phyloP scores from a whole-genome alignment of 192 early-diverging fungal genomes.

The Paraglomus occultum region DNA sequence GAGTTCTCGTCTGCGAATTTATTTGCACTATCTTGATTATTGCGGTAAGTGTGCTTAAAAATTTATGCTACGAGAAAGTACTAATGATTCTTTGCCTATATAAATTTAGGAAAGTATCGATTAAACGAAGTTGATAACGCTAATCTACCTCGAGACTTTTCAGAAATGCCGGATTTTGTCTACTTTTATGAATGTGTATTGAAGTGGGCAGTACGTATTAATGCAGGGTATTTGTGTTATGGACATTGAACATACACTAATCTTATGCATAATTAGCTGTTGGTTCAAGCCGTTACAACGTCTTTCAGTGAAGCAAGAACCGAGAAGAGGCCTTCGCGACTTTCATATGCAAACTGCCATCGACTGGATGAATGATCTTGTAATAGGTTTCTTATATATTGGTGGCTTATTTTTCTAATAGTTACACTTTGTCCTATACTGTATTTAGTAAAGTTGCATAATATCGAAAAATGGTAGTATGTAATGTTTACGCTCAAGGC shows the following conservation, averaged over 20 bases:
- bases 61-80: neutral
- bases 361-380: too few relatives aligned
- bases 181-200: slow-evolving; percentile 26
- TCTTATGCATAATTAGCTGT: slow-evolving; percentile 15
- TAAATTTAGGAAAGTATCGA: slow-evolving; percentile 9
- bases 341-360: too few relatives aligned
- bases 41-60: slow-evolving; percentile 11
- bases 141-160: slow-evolving; percentile 5
- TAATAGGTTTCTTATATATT: too few relatives aligned
- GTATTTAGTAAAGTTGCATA: too few relatives aligned
- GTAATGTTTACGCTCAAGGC: too few relatives aligned
- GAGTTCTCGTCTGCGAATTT: slow-evolving; percentile 11
- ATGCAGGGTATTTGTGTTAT: slow-evolving; percentile 10
- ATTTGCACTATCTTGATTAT: slow-evolving; percentile 25
- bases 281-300: slow-evolving; percentile 11
- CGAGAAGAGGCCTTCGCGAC: slow-evolving; percentile 17
- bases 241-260: slow-evolving; percentile 4
- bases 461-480: too few relatives aligned
- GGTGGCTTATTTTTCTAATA: too few relatives aligned
- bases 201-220: slow-evolving; percentile 25
- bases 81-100: neutral
- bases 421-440: too few relatives aligned
- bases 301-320: slow-evolving; percentile 19
- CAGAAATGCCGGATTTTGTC: slow-evolving; percentile 10
- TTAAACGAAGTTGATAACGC: slow-evolving; percentile 17